Evolutionary conservation across 768 basidiomycete species (phyloP).

Genomic region (Lactarius psammicola): DNA sequence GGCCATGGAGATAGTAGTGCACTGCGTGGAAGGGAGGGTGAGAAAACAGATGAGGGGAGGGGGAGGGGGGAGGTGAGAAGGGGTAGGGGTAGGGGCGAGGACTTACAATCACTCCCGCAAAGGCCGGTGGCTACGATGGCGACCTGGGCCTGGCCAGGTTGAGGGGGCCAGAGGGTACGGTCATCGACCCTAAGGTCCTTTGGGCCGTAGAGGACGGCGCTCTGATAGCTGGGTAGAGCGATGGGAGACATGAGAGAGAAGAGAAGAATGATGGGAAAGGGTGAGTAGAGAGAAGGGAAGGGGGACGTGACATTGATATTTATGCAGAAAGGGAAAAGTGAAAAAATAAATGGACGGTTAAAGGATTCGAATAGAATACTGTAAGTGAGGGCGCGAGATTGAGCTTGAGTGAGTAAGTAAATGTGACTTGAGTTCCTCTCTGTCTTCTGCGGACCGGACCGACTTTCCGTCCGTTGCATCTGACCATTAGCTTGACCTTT

Average conservation of each 20-base stretch:
- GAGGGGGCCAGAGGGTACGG: constrained; percentile 70
- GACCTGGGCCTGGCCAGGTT: constrained; percentile 74
- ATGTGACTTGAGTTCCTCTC: not conserved
- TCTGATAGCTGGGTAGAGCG: constrained; percentile 56
- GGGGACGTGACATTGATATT: constrained; percentile 28
- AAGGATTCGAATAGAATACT: constrained; percentile 16
- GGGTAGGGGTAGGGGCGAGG: not conserved
- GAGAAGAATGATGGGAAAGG: constrained; percentile 26
- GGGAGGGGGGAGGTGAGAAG: not conserved
- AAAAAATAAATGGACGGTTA: constrained; percentile 15
- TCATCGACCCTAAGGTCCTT: constrained; percentile 80
- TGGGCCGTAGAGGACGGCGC: constrained; percentile 81
- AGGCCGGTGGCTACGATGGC: constrained; percentile 81
- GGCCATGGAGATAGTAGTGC: constrained; percentile 86
- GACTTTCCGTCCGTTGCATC: constrained; percentile 19
- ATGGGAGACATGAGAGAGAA: constrained; percentile 42
- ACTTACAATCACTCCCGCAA: constrained; percentile 81
- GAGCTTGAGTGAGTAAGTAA: constrained; percentile 2
- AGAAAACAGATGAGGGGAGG: not conserved
- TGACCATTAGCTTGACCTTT: not conserved
- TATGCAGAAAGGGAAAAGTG: constrained; percentile 32
- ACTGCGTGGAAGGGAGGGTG: constrained; percentile 45
- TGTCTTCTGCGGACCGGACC: constrained; percentile 20
- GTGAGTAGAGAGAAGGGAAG: constrained; percentile 26
- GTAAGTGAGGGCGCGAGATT: constrained; percentile 9